Evolutionary conservation across 176 grass and related monocot species (phyloP).

Genomic region (Microstegium vimineum): DNA sequence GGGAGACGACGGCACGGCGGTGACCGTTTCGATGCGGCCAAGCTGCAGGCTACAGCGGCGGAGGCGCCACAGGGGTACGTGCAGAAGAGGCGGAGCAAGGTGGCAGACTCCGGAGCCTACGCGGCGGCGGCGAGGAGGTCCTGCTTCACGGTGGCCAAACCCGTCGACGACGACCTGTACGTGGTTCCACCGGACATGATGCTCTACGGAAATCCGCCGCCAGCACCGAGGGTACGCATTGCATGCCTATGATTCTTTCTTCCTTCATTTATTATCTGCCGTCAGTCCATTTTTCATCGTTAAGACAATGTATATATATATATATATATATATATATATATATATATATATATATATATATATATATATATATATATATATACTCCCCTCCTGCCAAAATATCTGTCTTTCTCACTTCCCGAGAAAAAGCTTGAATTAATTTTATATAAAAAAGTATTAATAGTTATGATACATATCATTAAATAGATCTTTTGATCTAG

Average conservation of each 20-base stretch:
- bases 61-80: neutral
- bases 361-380: no score
- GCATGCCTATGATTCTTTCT: neutral
- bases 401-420: no score
- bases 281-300: neutral
- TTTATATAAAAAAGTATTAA: no score
- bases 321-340: no score
- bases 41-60: neutral
- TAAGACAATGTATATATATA: no score
- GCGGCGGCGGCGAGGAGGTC: neutral
- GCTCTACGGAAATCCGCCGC: conserved; percentile 19
- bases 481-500: no score
- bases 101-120: neutral
- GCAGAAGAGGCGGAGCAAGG: neutral
- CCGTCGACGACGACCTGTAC: conserved; percentile 37
- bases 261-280: neutral
- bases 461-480: no score
- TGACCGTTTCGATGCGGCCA: neutral
- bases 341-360: no score
- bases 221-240: neutral
- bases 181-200: conserved; percentile 28
- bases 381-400: no score
- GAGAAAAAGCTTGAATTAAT: no score
- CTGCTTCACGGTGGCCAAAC: neutral
- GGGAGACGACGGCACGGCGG: neutral